Base-by-base conservation (phyloP, 2,329 filamentous ascomycete species). In the Ophiostoma novo-ulmi region DNA sequence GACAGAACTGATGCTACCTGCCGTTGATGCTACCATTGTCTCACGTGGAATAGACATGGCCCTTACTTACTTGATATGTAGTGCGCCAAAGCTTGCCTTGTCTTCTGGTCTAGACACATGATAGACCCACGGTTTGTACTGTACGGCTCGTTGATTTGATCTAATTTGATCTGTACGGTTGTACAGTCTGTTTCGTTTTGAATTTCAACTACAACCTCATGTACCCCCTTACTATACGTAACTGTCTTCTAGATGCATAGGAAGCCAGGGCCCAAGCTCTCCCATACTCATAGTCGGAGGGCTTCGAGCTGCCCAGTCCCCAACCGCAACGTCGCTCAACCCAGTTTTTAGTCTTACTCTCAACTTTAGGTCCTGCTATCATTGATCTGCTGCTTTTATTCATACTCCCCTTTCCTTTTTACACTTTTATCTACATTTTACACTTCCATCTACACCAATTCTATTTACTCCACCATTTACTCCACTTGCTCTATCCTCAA, bases 161-260 rank as follows among this genome's bases (percentile, higher is more conserved):
- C 13, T 44, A 17, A 44, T 44, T 44, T 13, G 1, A 48, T 8
- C 44, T 10, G 14, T 48, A 48, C n/a, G 44, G n/a, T 7, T 48
- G 44, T 48, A n/a, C 44, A 48, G 6, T n/a, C 17, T 7, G 17
- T n/a, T 20, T 17, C 38, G 38, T 10, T 48, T 48, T 48, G 44
- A 48, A 48, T 20, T 20, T 20, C 44, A 48, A 14, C 52, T 26
- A 4, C 13, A n/a, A 13, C 11, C 52, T 22, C 58, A 63, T 63
- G 58, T 35, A 63, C 26, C 26, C 48, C 58, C 58, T 26, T 65
- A 20, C 35, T 38, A 38, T 35, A 38, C 36, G 61, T 38, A 36
- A 65, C 61, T 13, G 35, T 39, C 35, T 35, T 65, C 61, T 39
- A 65, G 61, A 65, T 65, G 61, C 61, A 65, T 35, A 65, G 61